Evolutionary conservation across 768 basidiomycete genomes (phyloP), one percentile per base, ranked within the genome.

Genomic region (Boletus edulis): DNA sequence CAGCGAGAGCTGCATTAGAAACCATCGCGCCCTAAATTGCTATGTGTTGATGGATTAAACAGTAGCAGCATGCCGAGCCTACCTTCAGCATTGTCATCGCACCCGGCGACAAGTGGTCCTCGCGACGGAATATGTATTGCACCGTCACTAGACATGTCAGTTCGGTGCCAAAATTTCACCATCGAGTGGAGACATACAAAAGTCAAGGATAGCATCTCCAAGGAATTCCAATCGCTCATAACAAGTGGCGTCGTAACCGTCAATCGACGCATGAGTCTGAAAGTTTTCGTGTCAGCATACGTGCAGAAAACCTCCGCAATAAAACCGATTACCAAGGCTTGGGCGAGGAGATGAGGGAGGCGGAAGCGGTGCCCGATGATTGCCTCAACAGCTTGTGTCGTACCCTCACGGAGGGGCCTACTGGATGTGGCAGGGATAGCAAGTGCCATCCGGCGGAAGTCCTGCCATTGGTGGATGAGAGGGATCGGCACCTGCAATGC

Each of bases 161-260:
- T 49, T 40, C n/a, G 4, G 18, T 24, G 14, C 32, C 42, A 32
- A 29, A 49, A 9, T 34, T 17, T 42, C 11, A 29, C 17, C 10
- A 38, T 49, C 39, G 29, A 44, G 40, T 29, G 22, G 31, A 20
- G 13, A 74, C 89, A 51, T 63, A 93, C 91, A 70, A 54, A 91
- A 88, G 68, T 94, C 92, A 24, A 94, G 78, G 48, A 94, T 81
- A 2, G 89, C 89, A 71, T 94, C 92, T 13, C 92, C 92, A 39
- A 93, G 76, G 66, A 93, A 94, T 67, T 93, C 91, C 35, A 94
- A 77, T 54, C 88, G 77, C 62, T 91, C 88, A 63, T 89, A 88
- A 17, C 81, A 81, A 14, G 77, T 80, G 37, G 77, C 73, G 52
- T 85, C 81, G 53, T 74, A 76, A 4, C 78, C 79, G 57, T 81